Base-by-base conservation (phyloP, 371 early-diverging fungal genomes). In the Mucor circinelloides region DNA sequence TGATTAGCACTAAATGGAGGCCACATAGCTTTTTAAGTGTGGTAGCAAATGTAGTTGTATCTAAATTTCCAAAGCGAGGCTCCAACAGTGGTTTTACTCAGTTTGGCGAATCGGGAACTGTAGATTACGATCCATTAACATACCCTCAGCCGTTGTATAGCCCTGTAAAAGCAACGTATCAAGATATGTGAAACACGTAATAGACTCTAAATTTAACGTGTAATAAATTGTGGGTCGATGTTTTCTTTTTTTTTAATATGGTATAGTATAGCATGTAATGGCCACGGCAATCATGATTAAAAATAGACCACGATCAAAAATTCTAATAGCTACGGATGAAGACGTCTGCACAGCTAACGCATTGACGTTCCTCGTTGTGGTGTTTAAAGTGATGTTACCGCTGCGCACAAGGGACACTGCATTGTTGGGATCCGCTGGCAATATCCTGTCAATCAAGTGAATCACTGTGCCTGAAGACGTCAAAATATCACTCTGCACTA, bases 401-500 rank as follows among this genome's bases (percentile, higher is more conserved):
- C 21, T 17, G 17, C 46, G 46, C 46, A 21, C 46, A 46, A 46
- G 46, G 8, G 46, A 46, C 0, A 46, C 46, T 46, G 6, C 19
- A 21, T 46, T 19, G 17, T 27, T 57, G 6, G 57, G n/a, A 32
- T 60, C 28, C 25, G 60, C 17, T 64, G 66, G 31, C n/a, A 77
- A 32, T 1, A 77, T 67, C 38, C 25, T 69, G 50, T 77, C 70
- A n/a, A 74, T 62, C 19, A 74, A 34, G 25, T 77, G 74, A 23
- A 77, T 70, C 0, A 77, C 74, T 13, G 71, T 74, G 55, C 71
- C 64, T 25, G 69, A 64, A 3, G 60, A 60, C 15, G 71, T 69
- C 48, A 73, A 58, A 3, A 74, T 31, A 36, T 74, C 75, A 5
- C 66, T 48, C 12, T 42, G 66, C 23, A 75, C 42, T 9, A 75